phyloP scores from a whole-genome alignment of 176 grass and related monocot species.

The Raddia distichophylla region DNA sequence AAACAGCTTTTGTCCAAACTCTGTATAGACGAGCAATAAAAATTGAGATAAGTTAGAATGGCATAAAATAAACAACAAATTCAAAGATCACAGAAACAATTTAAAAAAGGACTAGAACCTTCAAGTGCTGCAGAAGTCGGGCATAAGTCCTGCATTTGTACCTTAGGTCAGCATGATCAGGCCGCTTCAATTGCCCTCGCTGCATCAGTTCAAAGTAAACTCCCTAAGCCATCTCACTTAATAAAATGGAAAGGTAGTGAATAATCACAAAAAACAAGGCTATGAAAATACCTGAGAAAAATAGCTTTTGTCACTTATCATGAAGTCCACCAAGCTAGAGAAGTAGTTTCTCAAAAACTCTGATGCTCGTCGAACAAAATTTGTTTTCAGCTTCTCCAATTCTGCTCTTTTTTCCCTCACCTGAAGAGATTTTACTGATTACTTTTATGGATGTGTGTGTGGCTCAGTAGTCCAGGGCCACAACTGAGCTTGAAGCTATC shows the following conservation, averaged over 20 bases:
- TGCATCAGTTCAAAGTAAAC: slow-evolving; percentile 60
- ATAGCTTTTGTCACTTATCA: slow-evolving; percentile 98
- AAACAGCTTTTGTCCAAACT: slow-evolving; percentile 95
- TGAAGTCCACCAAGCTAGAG: slow-evolving; percentile 96
- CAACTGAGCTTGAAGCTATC: slow-evolving; percentile 24
- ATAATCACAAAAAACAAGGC: slow-evolving; percentile 1
- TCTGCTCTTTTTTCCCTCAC: slow-evolving; percentile 80
- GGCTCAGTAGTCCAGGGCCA: slow-evolving; percentile 11
- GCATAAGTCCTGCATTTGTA: slow-evolving; percentile 99
- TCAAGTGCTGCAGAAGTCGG: slow-evolving; percentile 94
- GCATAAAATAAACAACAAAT: slow-evolving; percentile 24
- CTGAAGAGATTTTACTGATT: slow-evolving; percentile 41
- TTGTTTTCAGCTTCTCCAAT: slow-evolving; percentile 82
- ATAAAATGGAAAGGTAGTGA: slow-evolving; percentile 32
- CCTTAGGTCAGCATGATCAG: slow-evolving; percentile 98
- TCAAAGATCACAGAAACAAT: slow-evolving; percentile 25
- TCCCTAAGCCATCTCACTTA: slow-evolving; percentile 38
- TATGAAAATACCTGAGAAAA: slow-evolving; percentile 83
- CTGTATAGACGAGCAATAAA: slow-evolving; percentile 55
- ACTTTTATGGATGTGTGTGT: neutral
- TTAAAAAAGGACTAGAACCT: slow-evolving; percentile 57
- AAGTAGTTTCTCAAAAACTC: slow-evolving; percentile 96
- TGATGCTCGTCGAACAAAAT: slow-evolving; percentile 85
- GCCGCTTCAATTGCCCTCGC: slow-evolving; percentile 91
- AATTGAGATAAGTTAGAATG: slow-evolving; percentile 36